A percentile compares a stretch with the other conserved stretches of the same genome.
Conservation (phyloP, 495 filamentous ascomycete genomes). For the Amphirosellinia nigrospora region DNA sequence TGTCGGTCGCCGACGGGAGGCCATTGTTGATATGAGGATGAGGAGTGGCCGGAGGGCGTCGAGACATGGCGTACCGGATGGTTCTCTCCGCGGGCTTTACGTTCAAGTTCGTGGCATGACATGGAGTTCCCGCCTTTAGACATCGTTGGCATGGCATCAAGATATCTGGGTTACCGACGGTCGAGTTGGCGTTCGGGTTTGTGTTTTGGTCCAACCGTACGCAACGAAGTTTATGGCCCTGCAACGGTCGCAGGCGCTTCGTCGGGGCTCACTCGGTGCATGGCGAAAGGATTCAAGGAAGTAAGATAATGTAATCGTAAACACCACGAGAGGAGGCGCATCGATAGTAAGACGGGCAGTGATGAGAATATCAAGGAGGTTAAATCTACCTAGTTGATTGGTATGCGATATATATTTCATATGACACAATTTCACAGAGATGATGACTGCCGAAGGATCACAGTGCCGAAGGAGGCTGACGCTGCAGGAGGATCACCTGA, state of each 20-base stretch:
- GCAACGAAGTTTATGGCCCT: constrained; percentile 12
- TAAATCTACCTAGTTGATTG: neutral
- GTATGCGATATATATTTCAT: neutral
- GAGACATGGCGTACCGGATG: constrained; percentile 1
- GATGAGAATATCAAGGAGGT: neutral
- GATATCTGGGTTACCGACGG: neutral
- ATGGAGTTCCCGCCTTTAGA: neutral
- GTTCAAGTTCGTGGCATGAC: constrained; percentile 1
- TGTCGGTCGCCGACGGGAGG: constrained; percentile 1
- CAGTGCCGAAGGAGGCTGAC: neutral
- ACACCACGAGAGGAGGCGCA: neutral
- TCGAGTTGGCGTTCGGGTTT: neutral
- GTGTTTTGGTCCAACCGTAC: constrained; percentile 1
- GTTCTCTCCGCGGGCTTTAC: constrained; percentile 1
- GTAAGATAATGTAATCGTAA: neutral
- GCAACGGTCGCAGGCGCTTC: constrained; percentile 18
- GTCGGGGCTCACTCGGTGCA: constrained; percentile 13
- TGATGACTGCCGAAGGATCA: neutral
- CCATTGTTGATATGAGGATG: constrained; percentile 13
- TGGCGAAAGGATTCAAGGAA: neutral
- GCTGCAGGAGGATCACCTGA: neutral
- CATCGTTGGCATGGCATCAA: neutral
- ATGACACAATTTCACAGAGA: neutral
- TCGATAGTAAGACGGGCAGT: neutral
- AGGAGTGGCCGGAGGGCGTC: constrained; percentile 8